These are phyloP conservation scores for Ploettnerulaceae sp. DNA, from an alignment of 2,329 filamentous ascomycete species.

Conservation along the genomic window DNA sequence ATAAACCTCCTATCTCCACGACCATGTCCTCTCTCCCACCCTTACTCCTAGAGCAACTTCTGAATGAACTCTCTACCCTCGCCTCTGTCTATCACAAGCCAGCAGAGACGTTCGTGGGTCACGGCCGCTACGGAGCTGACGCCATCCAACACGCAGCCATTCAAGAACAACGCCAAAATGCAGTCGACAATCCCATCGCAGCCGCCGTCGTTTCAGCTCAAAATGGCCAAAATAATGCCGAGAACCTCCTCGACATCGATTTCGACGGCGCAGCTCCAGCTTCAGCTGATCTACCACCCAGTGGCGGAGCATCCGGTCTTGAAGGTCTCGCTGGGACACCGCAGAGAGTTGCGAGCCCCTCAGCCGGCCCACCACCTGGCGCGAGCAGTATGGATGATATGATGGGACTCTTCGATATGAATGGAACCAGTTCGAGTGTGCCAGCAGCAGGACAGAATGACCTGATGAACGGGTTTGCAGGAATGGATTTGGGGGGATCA, in stretches of 20 bases:
- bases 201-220: slow-evolving; percentile 71
- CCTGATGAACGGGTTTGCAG: slow-evolving; percentile 75
- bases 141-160: slow-evolving; percentile 93
- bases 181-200: slow-evolving; percentile 88
- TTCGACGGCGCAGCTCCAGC: slow-evolving; percentile 91
- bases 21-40: slow-evolving; percentile 88
- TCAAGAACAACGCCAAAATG: slow-evolving; percentile 90
- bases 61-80: slow-evolving; percentile 86
- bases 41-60: slow-evolving; percentile 80
- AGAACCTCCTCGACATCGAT: slow-evolving; percentile 94
- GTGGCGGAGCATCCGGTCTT: slow-evolving; percentile 43
- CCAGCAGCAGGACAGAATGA: slow-evolving; percentile 31
- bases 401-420: slow-evolving; percentile 60
- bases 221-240: slow-evolving; percentile 70
- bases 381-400: slow-evolving; percentile 73
- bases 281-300: slow-evolving; percentile 65
- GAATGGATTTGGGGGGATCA: slow-evolving; percentile 67
- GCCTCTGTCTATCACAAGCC: slow-evolving; percentile 98
- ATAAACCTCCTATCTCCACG: slow-evolving; percentile 89
- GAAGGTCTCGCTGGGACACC: slow-evolving; percentile 59
- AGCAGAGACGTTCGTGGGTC: slow-evolving; percentile 94
- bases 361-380: slow-evolving; percentile 35
- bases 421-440: slow-evolving; percentile 25
- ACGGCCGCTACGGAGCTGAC: slow-evolving; percentile 89
- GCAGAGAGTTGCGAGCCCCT: slow-evolving; percentile 62